phyloP scores from a whole-genome alignment of 108 stramenopile genomes.

The Nitzschia palea region DNA sequence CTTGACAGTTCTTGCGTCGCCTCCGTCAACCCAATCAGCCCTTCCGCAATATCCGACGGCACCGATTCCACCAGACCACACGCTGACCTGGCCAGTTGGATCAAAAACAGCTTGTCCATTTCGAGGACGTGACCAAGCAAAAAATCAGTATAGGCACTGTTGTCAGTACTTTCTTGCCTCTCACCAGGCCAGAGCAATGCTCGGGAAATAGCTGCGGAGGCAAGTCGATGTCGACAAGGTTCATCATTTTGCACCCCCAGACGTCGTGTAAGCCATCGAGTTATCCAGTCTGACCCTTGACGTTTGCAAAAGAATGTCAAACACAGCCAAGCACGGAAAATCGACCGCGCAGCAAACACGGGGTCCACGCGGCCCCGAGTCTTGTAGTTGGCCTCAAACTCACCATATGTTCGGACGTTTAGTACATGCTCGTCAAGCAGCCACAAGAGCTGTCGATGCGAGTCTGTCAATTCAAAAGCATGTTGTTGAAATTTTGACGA shows the following conservation, averaged over 20 bases:
- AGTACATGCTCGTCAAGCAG: constrained; percentile 69
- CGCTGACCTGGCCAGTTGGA: constrained; percentile 65
- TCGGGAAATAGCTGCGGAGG: constrained; percentile 72
- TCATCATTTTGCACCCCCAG: constrained; percentile 29
- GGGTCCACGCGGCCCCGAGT: constrained; percentile 63
- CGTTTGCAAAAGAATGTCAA: constrained; percentile 33
- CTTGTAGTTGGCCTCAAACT: constrained; percentile 48
- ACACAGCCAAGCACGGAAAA: constrained; percentile 70
- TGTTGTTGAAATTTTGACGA: background rate
- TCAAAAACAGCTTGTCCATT: constrained; percentile 53
- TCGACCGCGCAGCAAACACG: constrained; percentile 62
- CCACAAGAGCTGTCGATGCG: constrained; percentile 60
- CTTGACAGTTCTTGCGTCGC: background rate
- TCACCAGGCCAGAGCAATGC: constrained; percentile 63
- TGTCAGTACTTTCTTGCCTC: constrained; percentile 21
- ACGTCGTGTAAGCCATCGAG: constrained; percentile 29
- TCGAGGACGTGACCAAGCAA: constrained; percentile 45
- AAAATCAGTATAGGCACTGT: constrained; percentile 13
- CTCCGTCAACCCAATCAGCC: constrained; percentile 9
- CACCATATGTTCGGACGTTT: constrained; percentile 63
- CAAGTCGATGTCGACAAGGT: constrained; percentile 50
- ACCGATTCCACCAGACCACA: constrained; percentile 72
- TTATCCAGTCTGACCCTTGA: constrained; percentile 53
- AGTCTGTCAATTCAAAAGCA: constrained; percentile 43
- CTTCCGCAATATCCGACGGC: constrained; percentile 53